Evolutionary conservation across 805 yeast genomes (phyloP).

Genomic region (Ogataea siamensis): DNA sequence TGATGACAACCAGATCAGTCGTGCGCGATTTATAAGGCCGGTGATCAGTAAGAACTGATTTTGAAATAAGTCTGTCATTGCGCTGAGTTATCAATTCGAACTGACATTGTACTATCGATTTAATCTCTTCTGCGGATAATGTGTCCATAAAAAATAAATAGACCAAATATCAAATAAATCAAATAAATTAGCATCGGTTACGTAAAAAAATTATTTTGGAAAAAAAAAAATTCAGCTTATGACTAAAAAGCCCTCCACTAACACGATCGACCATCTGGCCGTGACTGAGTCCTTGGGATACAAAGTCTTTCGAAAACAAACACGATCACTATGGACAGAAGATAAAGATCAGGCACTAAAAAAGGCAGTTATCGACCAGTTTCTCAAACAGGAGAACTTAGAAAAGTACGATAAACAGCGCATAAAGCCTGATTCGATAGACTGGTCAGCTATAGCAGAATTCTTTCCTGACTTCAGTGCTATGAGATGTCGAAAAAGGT

Average conservation of each 20-base stretch:
- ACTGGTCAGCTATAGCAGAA: constrained; percentile 62
- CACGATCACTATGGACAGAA: constrained; percentile 70
- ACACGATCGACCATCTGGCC: constrained; percentile 47
- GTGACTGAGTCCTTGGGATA: constrained; percentile 73
- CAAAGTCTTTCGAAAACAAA: constrained; percentile 63
- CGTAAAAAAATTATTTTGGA: constrained; percentile 5
- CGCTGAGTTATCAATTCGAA: constrained; percentile 16
- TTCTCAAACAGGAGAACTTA: constrained; percentile 20
- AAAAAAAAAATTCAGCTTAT: constrained; percentile 1
- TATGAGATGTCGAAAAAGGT: constrained; percentile 82
- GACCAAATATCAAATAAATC: neutral
- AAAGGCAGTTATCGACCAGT: constrained; percentile 38
- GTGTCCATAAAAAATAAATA: constrained; percentile 10
- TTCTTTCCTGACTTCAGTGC: constrained; percentile 55
- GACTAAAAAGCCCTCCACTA: constrained; percentile 13
- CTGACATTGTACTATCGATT: constrained; percentile 17
- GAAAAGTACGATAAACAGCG: constrained; percentile 24
- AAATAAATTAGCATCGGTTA: neutral
- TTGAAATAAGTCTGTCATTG: constrained; percentile 4
- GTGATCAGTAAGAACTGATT: constrained; percentile 2
- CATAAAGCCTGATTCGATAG: constrained; percentile 41
- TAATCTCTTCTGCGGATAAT: constrained; percentile 12
- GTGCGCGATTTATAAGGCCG: constrained; percentile 3
- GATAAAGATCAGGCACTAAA: constrained; percentile 66
- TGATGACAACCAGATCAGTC: constrained; percentile 10